Percentiles rank a stretch among this genome's conserved stretches.
Evolutionary conservation across 2,329 filamentous ascomycete genomes (phyloP).

Genomic region (Cryphonectria japonica): DNA sequence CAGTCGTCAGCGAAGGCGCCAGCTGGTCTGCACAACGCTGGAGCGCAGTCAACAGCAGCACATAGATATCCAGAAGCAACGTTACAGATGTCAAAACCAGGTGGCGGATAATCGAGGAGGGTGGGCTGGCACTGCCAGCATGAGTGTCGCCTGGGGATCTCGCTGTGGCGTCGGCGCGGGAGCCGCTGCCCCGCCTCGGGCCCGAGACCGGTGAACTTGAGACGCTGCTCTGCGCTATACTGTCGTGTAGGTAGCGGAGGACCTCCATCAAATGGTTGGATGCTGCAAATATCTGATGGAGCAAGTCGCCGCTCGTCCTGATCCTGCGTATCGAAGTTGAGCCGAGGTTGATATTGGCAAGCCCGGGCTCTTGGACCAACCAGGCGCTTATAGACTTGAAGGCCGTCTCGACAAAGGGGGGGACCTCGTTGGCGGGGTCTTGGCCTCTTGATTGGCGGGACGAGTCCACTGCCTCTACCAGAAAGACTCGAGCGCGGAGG

Average conservation of each 20-base stretch:
- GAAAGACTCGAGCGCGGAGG: neutral
- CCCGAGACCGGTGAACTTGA: neutral
- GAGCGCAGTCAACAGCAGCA: neutral
- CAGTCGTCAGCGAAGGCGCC: neutral
- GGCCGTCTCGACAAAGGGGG: neutral
- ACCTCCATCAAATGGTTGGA: neutral
- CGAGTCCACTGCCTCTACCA: neutral
- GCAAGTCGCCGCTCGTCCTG: neutral
- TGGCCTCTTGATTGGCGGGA: neutral
- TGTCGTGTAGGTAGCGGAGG: neutral
- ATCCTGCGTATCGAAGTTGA: neutral
- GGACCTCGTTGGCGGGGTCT: neutral
- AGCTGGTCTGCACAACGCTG: conserved; percentile 2
- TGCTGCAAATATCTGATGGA: neutral
- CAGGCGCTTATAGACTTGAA: conserved; percentile 5
- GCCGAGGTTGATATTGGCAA: neutral
- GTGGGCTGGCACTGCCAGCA: neutral
- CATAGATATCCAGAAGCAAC: conserved; percentile 1
- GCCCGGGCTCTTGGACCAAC: neutral
- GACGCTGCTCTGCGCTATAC: neutral
- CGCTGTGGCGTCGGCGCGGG: neutral
- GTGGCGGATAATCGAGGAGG: neutral
- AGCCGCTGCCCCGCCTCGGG: neutral
- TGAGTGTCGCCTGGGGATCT: neutral
- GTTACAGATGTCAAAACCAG: conserved; percentile 1